Conservation (phyloP, 2,329 filamentous ascomycete species). For the Pseudocercospora macadamiae region DNA sequence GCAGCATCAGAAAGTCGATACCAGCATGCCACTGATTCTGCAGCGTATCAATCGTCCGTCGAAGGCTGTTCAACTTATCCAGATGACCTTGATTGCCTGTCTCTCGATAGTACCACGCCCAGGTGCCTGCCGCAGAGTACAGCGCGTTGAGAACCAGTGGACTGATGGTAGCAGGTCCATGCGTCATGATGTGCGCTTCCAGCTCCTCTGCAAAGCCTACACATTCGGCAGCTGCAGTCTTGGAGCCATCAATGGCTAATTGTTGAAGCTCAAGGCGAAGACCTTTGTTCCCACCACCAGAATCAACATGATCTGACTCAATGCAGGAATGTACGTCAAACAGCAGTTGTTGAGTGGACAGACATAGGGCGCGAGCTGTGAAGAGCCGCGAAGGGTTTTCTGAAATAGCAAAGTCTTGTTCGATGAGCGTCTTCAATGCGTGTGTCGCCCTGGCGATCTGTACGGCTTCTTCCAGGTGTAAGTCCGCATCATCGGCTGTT, state of each 20-base stretch:
- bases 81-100: slow-evolving; percentile 18
- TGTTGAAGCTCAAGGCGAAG: slow-evolving; percentile 26
- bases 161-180: slow-evolving; percentile 14
- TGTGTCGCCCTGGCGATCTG: slow-evolving; percentile 20
- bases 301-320: slow-evolving; percentile 22
- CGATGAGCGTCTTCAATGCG: slow-evolving; percentile 18
- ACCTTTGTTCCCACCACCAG: slow-evolving; percentile 19
- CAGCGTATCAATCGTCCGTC: slow-evolving; percentile 2
- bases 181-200: neutral
- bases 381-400: slow-evolving; percentile 18
- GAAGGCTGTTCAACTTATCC: slow-evolving; percentile 11
- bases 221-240: slow-evolving; percentile 11
- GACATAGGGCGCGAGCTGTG: slow-evolving; percentile 21
- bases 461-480: slow-evolving; percentile 27
- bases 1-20: slow-evolving; percentile 11
- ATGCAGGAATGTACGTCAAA: slow-evolving; percentile 29
- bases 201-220: slow-evolving; percentile 20
- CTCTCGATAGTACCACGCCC: slow-evolving; percentile 26
- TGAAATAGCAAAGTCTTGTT: slow-evolving; percentile 7
- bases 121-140: slow-evolving; percentile 23
- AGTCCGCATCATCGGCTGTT: slow-evolving; percentile 16
- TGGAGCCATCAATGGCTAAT: slow-evolving; percentile 24
- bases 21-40: slow-evolving; percentile 7
- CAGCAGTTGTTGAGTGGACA: slow-evolving; percentile 19
- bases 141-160: slow-evolving; percentile 20